These are phyloP conservation scores for Rhytidiadelphus loreus DNA, from an alignment of 225 moss, liverwort and hornwort species.

Conservation along the genomic window DNA sequence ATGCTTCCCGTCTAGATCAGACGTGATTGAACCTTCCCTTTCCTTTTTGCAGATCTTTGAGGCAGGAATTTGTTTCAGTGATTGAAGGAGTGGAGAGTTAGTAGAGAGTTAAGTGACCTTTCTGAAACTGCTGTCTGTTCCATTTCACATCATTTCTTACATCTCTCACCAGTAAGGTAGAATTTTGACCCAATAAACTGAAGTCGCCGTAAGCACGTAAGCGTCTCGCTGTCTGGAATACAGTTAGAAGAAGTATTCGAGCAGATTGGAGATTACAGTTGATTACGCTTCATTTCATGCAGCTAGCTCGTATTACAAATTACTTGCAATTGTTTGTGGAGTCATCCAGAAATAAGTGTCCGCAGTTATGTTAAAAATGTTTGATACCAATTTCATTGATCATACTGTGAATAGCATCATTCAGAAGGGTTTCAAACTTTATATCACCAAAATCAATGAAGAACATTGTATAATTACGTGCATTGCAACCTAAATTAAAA, in stretches of 20 bases:
- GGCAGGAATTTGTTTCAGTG: neutral
- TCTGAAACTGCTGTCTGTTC: neutral
- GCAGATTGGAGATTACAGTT: neutral
- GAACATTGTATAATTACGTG: neutral
- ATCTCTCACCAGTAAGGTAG: neutral
- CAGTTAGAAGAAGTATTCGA: neutral
- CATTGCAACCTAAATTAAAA: neutral
- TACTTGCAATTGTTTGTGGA: neutral
- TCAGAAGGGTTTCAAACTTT: neutral
- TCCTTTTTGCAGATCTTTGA: neutral
- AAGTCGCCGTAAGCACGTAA: neutral
- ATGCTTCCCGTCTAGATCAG: neutral
- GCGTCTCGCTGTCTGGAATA: neutral
- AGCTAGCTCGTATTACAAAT: neutral
- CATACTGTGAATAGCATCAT: neutral
- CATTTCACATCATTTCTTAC: neutral
- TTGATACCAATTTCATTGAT: neutral
- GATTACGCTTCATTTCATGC: neutral
- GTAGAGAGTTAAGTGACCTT: too few species aligned
- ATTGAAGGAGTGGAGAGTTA: neutral
- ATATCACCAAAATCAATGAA: too few species aligned
- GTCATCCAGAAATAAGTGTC: neutral
- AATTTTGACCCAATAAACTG: neutral
- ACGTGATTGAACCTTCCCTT: neutral
- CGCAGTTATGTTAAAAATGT: neutral